phyloP scores from a whole-genome alignment of 164 flowering plant genomes.

The Berberis thunbergii region DNA sequence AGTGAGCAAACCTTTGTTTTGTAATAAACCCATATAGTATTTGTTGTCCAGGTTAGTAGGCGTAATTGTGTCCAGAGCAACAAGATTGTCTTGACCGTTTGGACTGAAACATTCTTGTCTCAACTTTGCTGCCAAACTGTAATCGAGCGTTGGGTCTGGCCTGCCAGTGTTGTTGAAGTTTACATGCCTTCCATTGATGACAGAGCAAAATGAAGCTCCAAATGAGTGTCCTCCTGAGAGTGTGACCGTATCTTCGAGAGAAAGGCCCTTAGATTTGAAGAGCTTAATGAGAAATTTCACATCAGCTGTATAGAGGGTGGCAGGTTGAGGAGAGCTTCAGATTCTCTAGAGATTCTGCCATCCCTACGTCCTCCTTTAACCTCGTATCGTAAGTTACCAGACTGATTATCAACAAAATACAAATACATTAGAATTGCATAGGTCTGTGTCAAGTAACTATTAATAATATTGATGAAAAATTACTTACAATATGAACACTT shows the following conservation, averaged over 20 bases:
- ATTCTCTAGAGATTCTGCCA: constrained; percentile 17
- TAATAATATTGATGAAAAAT: neutral
- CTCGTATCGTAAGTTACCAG: constrained; percentile 12
- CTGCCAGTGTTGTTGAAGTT: constrained; percentile 17
- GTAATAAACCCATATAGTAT: constrained; percentile 19
- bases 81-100: neutral
- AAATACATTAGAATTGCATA: neutral
- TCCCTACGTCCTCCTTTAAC: constrained; percentile 32
- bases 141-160: constrained; percentile 22
- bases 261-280: constrained; percentile 14
- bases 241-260: constrained; percentile 21
- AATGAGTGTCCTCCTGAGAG: constrained; percentile 26
- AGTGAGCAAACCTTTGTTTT: constrained; percentile 25
- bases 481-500: constrained; percentile 15
- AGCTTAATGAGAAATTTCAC: constrained; percentile 7
- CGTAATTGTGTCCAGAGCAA: constrained; percentile 20
- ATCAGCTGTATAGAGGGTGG: constrained; percentile 13
- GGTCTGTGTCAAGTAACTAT: neutral
- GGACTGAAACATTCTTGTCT: constrained; percentile 11
- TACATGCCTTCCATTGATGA: constrained; percentile 12
- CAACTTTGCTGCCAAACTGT: constrained; percentile 5
- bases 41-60: constrained; percentile 19
- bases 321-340: constrained; percentile 15
- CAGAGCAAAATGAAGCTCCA: constrained; percentile 21
- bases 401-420: constrained; percentile 12